Conservation (phyloP, 768 basidiomycete genomes). For the Boletus reticulatus region DNA sequence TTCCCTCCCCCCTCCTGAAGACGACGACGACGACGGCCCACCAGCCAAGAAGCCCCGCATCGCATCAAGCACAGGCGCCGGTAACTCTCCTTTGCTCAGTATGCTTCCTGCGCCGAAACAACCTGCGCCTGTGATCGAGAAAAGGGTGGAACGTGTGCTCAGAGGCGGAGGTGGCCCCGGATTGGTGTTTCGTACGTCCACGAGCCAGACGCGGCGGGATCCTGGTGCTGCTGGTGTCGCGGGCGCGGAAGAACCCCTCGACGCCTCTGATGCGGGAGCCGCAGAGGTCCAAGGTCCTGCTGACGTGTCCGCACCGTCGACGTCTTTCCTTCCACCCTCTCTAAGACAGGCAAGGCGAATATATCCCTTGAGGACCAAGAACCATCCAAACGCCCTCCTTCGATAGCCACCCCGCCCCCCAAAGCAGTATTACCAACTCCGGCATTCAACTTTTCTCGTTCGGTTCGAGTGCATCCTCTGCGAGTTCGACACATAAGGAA, state of each 20-base stretch:
- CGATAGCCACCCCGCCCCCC: conserved; percentile 5
- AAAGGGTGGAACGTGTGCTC: conserved; percentile 51
- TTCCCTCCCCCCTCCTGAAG: conserved; percentile 30
- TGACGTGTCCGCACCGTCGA: conserved; percentile 22
- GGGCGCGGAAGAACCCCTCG: conserved; percentile 21
- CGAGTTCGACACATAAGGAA: background rate
- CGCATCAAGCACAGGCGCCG: conserved; percentile 46
- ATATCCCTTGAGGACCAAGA: conserved; percentile 47
- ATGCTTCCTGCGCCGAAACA: conserved; percentile 78
- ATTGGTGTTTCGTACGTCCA: conserved; percentile 50
- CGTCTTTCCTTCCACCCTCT: conserved; percentile 58
- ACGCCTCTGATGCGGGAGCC: conserved; percentile 15
- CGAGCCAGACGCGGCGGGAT: conserved; percentile 1
- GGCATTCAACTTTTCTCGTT: conserved; percentile 68
- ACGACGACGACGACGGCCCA: conserved; percentile 49
- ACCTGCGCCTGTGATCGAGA: conserved; percentile 37
- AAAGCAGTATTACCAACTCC: conserved; percentile 33
- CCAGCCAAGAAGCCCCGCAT: conserved; percentile 58
- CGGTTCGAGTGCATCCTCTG: conserved; percentile 31
- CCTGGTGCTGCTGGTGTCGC: conserved; percentile 17
- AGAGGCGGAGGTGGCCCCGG: conserved; percentile 63
- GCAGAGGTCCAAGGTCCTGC: background rate
- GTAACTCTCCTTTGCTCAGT: conserved; percentile 59
- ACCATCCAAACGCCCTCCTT: conserved; percentile 5
- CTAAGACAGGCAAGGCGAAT: conserved; percentile 60